A percentile compares a stretch with the other conserved stretches of the same genome.
These are phyloP conservation scores for Hypoxylon sp. DNA, from an alignment of 2,329 filamentous ascomycete species.

Conservation along the genomic window DNA sequence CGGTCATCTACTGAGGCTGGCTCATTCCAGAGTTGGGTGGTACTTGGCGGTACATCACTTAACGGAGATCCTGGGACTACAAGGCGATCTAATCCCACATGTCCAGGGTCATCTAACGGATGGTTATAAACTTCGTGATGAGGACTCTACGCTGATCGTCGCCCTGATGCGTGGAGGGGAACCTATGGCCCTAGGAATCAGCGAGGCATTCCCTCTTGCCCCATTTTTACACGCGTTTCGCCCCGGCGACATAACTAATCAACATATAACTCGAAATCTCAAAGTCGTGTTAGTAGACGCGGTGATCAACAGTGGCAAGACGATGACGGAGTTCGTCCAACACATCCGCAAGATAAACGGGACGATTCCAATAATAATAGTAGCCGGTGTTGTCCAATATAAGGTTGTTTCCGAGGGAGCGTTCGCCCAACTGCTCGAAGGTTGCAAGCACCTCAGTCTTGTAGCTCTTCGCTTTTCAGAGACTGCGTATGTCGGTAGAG, in stretches of 20 bases:
- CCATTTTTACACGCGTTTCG: constrained; percentile 43
- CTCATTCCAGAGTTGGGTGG: constrained; percentile 64
- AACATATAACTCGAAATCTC: constrained; percentile 58
- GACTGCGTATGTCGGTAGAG: constrained; percentile 68
- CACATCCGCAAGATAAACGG: constrained; percentile 59
- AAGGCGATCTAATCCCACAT: constrained; percentile 64
- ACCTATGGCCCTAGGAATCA: constrained; percentile 72
- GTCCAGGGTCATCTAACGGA: constrained; percentile 63
- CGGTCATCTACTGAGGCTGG: constrained; percentile 64
- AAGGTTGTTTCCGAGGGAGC: constrained; percentile 45
- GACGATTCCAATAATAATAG: constrained; percentile 64
- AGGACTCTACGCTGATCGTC: constrained; percentile 67
- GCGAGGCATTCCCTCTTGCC: constrained; percentile 65
- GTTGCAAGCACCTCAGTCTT: constrained; percentile 52
- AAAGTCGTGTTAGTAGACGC: constrained; percentile 71
- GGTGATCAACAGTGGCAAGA: constrained; percentile 70
- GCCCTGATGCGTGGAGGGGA: constrained; percentile 75
- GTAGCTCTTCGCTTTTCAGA: constrained; percentile 69
- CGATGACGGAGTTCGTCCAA: constrained; percentile 63
- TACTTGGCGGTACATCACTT: constrained; percentile 69
- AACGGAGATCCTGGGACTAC: constrained; percentile 63
- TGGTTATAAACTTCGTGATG: constrained; percentile 64
- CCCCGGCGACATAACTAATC: constrained; percentile 58
- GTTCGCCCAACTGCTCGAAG: neutral
- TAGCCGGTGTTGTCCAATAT: constrained; percentile 69